Conservation (phyloP, 2,329 filamentous ascomycete species). For the Aquanectria penicillioides region DNA sequence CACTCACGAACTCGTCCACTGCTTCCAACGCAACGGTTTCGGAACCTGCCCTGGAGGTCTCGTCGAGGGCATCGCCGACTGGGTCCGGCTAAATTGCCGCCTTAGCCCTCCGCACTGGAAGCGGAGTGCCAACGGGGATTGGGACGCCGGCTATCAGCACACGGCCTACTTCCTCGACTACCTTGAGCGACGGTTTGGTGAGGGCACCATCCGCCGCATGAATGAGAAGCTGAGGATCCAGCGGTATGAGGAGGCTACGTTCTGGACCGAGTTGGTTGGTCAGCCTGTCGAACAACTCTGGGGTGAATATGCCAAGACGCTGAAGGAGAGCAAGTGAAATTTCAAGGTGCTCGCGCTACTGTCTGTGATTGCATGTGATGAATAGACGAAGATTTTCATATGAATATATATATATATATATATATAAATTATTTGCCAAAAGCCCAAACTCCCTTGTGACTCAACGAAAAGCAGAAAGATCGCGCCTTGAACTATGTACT, state of each 20-base stretch:
- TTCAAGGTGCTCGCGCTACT: too few relatives aligned
- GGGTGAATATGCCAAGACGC: slow-evolving; percentile 70
- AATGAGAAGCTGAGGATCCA: slow-evolving; percentile 74
- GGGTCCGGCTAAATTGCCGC: slow-evolving; percentile 80
- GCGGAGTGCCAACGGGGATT: slow-evolving; percentile 65
- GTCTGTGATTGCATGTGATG: not conserved
- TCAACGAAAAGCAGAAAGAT: slow-evolving; percentile 18
- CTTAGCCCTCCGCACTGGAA: slow-evolving; percentile 88
- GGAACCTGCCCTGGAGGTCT: slow-evolving; percentile 76
- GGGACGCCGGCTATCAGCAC: slow-evolving; percentile 90
- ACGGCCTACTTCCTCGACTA: slow-evolving; percentile 93
- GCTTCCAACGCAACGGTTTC: slow-evolving; percentile 81
- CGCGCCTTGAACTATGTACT: slow-evolving; percentile 8
- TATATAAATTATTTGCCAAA: slow-evolving; percentile 25
- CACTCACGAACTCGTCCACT: slow-evolving; percentile 94
- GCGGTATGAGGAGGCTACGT: slow-evolving; percentile 70
- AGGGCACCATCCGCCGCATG: slow-evolving; percentile 68
- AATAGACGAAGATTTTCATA: not conserved
- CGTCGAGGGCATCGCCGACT: slow-evolving; percentile 93
- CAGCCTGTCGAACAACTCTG: slow-evolving; percentile 75
- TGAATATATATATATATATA: slow-evolving; percentile 31
- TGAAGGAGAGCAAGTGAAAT: slow-evolving; percentile 31
- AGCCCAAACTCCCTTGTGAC: slow-evolving; percentile 29
- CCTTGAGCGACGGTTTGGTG: slow-evolving; percentile 74
- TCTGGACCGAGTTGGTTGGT: slow-evolving; percentile 78